Evolutionary conservation across 1,139 yeast genomes (phyloP), one percentile per base, ranked within the genome.

Genomic region (Yamadazyma spencermartinsiae): DNA sequence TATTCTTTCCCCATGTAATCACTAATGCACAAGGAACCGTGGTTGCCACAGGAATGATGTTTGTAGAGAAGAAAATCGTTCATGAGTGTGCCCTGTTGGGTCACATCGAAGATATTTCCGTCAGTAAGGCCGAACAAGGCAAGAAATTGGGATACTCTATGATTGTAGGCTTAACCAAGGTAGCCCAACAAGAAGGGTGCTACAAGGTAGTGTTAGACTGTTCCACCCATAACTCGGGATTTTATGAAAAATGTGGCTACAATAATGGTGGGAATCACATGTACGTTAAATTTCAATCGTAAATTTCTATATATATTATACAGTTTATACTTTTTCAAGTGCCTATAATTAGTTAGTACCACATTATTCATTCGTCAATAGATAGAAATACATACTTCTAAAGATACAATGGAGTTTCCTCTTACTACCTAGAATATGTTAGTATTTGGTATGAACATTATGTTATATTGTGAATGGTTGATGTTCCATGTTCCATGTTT

Each of bases 71-170:
- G 37, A 85, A 85, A 52, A 51, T 81, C 42, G 81, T 84, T 36
- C 98, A 90, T 58, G 78, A 70, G 35, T 82, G 94, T 59, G 95
- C 96, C 0, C 61, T 72, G 38, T 95, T 88, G 10, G 98, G 98
- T 4, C 98, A 92, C 62, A 85, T 92, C 45, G 98, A 92, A 58
- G 98, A 92, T 58, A 90, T 92, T 43, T 86, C 97, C 0, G 96
- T 92, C 4, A 76, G 80, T 24, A 60, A 62, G 26, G 64, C 73
- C 12, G 88, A 86, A 58, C 97, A 90, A 55, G 98, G 98, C 7
- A 82, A 83, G 58, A 78, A 79, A 49, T 66, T 92, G 38, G 98
- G 98, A 0, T 65, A 72, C 49, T 65, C 73, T 13, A 61, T 92
- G 63, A 86, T 92, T 50, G 63, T 71, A 20, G 69, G 77, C 12